Evolutionary conservation across 129 eudicot species (phyloP).

Genomic region (Tagetes patula): DNA sequence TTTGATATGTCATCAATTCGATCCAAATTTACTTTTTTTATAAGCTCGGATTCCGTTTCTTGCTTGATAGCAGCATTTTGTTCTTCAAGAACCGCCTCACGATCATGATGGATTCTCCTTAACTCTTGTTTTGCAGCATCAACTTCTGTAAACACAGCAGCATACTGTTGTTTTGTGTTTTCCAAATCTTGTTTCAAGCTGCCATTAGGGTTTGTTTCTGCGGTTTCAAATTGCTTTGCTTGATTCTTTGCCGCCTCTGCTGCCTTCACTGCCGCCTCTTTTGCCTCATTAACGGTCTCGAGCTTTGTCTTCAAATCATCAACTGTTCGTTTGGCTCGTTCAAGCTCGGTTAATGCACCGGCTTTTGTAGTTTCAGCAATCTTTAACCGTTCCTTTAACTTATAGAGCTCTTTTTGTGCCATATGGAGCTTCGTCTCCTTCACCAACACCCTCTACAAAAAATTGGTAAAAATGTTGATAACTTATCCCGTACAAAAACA

Average conservation of each 20-base stretch:
- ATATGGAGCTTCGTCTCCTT: conserved; percentile 81
- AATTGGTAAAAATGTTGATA: not conserved
- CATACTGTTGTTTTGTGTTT: conserved; percentile 49
- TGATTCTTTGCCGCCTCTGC: conserved; percentile 35
- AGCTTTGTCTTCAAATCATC: conserved; percentile 72
- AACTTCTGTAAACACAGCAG: conserved; percentile 54
- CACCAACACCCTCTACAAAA: conserved; percentile 62
- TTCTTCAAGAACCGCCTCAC: conserved; percentile 46
- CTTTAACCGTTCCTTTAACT: conserved; percentile 68
- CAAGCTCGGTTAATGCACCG: conserved; percentile 85
- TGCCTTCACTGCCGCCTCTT: conserved; percentile 54
- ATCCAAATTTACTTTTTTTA: conserved; percentile 45
- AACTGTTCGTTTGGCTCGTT: conserved; percentile 63
- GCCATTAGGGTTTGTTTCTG: conserved; percentile 33
- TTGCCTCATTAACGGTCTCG: conserved; percentile 57
- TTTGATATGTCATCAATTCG: conserved; percentile 57
- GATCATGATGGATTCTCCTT: conserved; percentile 61
- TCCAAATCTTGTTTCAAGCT: conserved; percentile 45
- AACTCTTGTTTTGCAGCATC: conserved; percentile 78
- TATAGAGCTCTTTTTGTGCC: conserved; percentile 78
- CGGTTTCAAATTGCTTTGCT: conserved; percentile 55
- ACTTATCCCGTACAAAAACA: not conserved
- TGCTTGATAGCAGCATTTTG: conserved; percentile 49
- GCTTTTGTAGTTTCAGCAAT: conserved; percentile 75
- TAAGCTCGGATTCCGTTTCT: conserved; percentile 57